A percentile compares a stretch with the other conserved stretches of the same genome.
Evolutionary conservation across 768 basidiomycete genomes (phyloP).

Genomic region (Cystobasidium tubakii): DNA sequence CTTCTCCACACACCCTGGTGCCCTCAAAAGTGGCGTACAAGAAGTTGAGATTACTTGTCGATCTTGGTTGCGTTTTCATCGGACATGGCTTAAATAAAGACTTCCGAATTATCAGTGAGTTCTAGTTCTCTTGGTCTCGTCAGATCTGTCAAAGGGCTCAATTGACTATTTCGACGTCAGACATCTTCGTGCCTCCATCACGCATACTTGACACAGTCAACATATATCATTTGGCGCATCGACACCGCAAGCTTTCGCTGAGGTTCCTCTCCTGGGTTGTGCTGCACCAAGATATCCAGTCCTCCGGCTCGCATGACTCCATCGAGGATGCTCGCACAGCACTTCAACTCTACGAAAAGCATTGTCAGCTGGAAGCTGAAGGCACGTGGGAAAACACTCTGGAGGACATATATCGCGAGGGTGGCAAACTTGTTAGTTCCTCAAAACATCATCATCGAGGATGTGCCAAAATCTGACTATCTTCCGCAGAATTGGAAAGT

Average conservation of each 20-base stretch:
- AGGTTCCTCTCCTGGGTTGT: conserved; percentile 92
- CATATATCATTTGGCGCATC: conserved; percentile 74
- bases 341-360: conserved; percentile 74
- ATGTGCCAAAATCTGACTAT: not conserved
- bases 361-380: conserved; percentile 61
- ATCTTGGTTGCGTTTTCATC: conserved; percentile 90
- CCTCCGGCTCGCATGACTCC: conserved; percentile 82
- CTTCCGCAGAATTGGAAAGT: conserved; percentile 19
- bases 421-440: conserved; percentile 47
- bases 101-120: conserved; percentile 93
- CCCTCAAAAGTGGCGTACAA: conserved; percentile 98
- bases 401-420: conserved; percentile 56
- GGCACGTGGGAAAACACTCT: conserved; percentile 78
- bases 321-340: conserved; percentile 92
- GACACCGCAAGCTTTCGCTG: conserved; percentile 81
- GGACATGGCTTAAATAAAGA: conserved; percentile 97
- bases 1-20: conserved; percentile 80
- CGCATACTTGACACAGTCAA: conserved; percentile 97
- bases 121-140: too few species aligned
- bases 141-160: too few species aligned
- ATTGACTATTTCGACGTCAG: conserved; percentile 54
- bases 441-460: too few species aligned
- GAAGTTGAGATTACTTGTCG: conserved; percentile 85
- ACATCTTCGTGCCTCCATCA: conserved; percentile 88
- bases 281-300: conserved; percentile 85